These are phyloP conservation scores for Fusarium begoniae DNA, from an alignment of 2,329 filamentous ascomycete genomes.

Conservation along the genomic window DNA sequence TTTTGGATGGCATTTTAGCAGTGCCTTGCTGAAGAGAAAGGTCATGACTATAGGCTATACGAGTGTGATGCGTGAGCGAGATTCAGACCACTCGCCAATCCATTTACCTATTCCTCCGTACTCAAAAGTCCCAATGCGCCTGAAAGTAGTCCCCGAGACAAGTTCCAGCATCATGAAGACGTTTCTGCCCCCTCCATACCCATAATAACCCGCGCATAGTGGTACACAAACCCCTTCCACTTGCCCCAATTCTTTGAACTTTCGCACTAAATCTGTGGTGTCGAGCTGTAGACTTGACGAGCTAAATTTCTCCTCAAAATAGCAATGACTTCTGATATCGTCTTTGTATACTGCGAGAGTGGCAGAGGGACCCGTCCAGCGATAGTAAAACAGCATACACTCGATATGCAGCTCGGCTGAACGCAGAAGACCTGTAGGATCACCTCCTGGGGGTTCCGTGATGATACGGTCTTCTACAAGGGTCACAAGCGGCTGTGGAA, in stretches of 20 bases:
- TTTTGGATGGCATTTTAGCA: accelerated
- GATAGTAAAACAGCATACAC: neutral
- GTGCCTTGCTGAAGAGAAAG: neutral
- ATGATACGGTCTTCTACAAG: neutral
- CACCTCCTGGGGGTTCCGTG: accelerated
- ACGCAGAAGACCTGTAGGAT: accelerated
- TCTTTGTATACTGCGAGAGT: too few relatives aligned
- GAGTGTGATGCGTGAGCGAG: neutral
- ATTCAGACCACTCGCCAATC: neutral
- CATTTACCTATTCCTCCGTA: neutral
- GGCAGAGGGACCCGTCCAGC: neutral
- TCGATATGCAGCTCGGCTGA: neutral
- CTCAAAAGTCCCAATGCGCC: accelerated
- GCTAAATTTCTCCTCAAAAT: neutral
- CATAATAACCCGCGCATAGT: accelerated
- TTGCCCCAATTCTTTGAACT: neutral
- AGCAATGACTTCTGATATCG: neutral
- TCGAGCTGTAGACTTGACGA: neutral
- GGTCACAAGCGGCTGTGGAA: neutral
- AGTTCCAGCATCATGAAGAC: neutral
- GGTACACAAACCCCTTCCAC: neutral
- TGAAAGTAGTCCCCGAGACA: accelerated
- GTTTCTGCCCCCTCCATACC: neutral
- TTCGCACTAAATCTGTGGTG: neutral
- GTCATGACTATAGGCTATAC: neutral